Evolutionary conservation across 2,329 filamentous ascomycete species (phyloP).

Genomic region (Thielaviopsis populi): DNA sequence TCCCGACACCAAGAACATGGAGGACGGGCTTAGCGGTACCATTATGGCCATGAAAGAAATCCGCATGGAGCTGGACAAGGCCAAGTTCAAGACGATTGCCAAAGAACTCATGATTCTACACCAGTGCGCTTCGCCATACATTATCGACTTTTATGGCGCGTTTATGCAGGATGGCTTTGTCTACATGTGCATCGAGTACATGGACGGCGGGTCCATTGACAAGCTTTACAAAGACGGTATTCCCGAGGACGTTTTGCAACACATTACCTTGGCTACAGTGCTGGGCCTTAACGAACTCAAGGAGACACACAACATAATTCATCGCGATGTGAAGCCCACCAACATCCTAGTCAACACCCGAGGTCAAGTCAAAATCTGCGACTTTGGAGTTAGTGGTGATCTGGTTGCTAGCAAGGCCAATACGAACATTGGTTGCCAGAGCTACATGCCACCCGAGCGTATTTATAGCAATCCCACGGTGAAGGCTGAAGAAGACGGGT

Average conservation of each 20-base stretch:
- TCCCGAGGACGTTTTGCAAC: constrained; percentile 72
- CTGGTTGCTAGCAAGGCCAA: constrained; percentile 94
- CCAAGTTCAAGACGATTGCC: constrained; percentile 91
- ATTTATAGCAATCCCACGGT: constrained; percentile 49
- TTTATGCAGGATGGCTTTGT: constrained; percentile 98
- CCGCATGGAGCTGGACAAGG: constrained; percentile 83
- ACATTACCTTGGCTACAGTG: constrained; percentile 79
- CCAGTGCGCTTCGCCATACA: constrained; percentile 86
- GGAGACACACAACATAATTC: constrained; percentile 98
- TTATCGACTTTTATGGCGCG: constrained; percentile 96
- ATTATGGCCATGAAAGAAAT: constrained; percentile 99
- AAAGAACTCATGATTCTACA: constrained; percentile 96
- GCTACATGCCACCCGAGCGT: constrained; percentile 95
- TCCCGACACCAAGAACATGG: constrained; percentile 15
- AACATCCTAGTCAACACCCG: constrained; percentile 85
- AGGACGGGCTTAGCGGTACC: constrained; percentile 44
- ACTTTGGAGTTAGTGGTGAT: constrained; percentile 95
- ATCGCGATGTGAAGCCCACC: constrained; percentile 97
- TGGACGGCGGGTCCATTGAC: constrained; percentile 97
- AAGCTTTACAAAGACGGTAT: constrained; percentile 86
- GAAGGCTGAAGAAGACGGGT: constrained; percentile 48
- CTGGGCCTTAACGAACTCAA: constrained; percentile 88
- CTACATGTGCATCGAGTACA: constrained; percentile 98
- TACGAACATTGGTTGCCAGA: constrained; percentile 97
- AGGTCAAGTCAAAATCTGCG: constrained; percentile 94